Conservation (phyloP, 352 stramenopile species). For the Globisporangium solare region DNA sequence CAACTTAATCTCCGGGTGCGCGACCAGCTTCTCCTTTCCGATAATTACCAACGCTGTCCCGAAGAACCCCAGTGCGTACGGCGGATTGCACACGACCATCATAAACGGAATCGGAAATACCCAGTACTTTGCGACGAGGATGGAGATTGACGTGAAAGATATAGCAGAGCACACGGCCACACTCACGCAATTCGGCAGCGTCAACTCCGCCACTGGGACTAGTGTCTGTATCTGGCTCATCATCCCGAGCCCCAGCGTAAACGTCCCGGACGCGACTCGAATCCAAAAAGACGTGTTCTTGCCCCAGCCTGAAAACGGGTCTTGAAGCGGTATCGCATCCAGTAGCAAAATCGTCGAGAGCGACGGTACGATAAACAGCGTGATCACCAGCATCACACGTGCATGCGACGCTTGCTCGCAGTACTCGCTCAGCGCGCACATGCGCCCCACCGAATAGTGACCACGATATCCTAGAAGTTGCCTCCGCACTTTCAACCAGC, state of each 20-base stretch:
- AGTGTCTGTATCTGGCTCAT: background rate
- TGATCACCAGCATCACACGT: background rate
- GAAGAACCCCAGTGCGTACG: conserved; percentile 16
- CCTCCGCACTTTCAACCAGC: background rate
- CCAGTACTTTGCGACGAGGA: conserved; percentile 26
- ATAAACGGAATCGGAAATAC: conserved; percentile 37
- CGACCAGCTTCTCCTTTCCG: conserved; percentile 11
- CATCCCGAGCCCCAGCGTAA: background rate
- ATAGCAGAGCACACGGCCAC: background rate
- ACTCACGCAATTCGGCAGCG: background rate
- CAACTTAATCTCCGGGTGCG: conserved; percentile 14
- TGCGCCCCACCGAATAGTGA: background rate
- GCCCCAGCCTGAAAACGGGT: conserved; percentile 6
- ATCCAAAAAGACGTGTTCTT: background rate
- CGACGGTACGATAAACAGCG: conserved; percentile 6
- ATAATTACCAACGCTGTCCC: conserved; percentile 6
- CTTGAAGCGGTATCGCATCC: conserved; percentile 6
- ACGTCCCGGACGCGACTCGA: background rate
- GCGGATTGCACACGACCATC: conserved; percentile 12
- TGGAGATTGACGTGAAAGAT: too few relatives aligned
- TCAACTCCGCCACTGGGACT: background rate
- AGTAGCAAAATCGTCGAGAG: conserved; percentile 7
- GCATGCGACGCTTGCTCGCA: background rate
- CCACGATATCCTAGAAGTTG: background rate
- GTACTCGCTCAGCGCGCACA: background rate